Conservation (phyloP, 768 basidiomycete genomes). For the Gloeostereum incarnatum region DNA sequence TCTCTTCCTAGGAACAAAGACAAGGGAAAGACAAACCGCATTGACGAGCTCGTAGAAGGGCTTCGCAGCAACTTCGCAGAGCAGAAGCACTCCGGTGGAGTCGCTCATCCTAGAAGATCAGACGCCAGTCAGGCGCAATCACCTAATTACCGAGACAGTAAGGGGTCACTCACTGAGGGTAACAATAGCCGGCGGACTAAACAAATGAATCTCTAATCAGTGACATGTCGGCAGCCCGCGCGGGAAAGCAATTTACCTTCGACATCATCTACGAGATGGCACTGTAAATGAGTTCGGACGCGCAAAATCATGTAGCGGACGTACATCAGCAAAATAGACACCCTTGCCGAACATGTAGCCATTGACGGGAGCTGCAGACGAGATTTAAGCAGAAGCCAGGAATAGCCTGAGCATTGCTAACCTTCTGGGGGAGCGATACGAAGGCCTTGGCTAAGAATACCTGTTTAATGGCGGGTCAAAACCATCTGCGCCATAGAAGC, state of each 20-base stretch:
- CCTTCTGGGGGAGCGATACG: conserved; percentile 60
- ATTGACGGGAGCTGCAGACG: conserved; percentile 33
- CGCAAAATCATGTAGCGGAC: conserved; percentile 9
- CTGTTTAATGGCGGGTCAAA: conserved; percentile 15
- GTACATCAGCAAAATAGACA: conserved; percentile 55
- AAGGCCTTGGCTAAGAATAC: conserved; percentile 53
- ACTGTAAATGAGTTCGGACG: conserved; percentile 3
- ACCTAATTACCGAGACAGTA: neutral
- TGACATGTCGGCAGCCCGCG: too few species aligned
- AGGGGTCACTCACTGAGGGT: conserved; percentile 28
- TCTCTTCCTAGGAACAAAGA: neutral
- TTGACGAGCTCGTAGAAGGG: conserved; percentile 39
- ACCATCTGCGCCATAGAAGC: neutral
- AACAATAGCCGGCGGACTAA: conserved; percentile 50
- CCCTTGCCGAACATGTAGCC: conserved; percentile 65
- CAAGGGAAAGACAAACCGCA: conserved; percentile 18
- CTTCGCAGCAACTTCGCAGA: conserved; percentile 51
- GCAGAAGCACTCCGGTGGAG: conserved; percentile 42
- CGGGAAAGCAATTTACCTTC: conserved; percentile 34
- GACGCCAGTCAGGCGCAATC: conserved; percentile 3
- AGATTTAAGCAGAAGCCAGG: neutral
- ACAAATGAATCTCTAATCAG: neutral
- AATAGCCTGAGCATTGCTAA: conserved; percentile 10
- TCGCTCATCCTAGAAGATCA: conserved; percentile 31
- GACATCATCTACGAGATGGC: conserved; percentile 51